A percentile compares a stretch with the other conserved stretches of the same genome.
Conservation (phyloP, 2,329 filamentous ascomycete species). For the Ceratocystiopsis sp. region DNA sequence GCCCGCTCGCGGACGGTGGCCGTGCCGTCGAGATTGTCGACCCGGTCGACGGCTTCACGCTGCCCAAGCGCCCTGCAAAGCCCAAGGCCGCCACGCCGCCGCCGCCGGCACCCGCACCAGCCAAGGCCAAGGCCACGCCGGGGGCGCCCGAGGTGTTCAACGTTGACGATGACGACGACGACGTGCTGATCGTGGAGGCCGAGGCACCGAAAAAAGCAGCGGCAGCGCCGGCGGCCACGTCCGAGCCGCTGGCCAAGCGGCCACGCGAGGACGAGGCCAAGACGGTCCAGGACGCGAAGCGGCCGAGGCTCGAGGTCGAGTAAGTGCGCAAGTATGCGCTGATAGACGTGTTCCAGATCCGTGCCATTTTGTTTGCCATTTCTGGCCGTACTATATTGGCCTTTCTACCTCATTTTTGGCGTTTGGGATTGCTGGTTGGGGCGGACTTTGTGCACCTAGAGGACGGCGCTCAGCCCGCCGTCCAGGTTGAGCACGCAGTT, state of each 20-base stretch:
- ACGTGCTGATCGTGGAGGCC: conserved; percentile 14
- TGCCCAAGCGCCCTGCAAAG: conserved; percentile 37
- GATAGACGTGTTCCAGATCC: no score
- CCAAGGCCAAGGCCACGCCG: conserved; percentile 19
- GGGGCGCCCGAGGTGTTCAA: conserved; percentile 14
- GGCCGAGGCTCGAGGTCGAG: conserved; percentile 7
- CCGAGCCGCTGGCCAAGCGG: conserved; percentile 22
- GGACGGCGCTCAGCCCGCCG: conserved; percentile 56
- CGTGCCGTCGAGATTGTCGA: no score
- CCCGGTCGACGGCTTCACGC: conserved; percentile 21
- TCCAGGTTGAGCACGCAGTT: conserved; percentile 78
- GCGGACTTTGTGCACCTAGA: no score
- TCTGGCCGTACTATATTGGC: no score
- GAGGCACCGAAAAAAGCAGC: background rate
- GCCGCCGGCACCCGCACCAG: conserved; percentile 13
- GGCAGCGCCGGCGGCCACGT: no score
- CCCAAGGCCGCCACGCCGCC: conserved; percentile 14
- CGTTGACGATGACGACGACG: conserved; percentile 13
- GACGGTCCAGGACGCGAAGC: conserved; percentile 26
- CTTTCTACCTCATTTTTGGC: no score
- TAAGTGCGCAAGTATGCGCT: no score
- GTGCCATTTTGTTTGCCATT: no score
- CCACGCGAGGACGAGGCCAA: conserved; percentile 22
- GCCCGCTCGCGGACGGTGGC: no score
- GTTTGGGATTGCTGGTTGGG: no score